Percentiles rank a stretch among this genome's conserved stretches.
phyloP scores from a whole-genome alignment of 768 basidiomycete species.

The Kwoniella newhampshirensis region DNA sequence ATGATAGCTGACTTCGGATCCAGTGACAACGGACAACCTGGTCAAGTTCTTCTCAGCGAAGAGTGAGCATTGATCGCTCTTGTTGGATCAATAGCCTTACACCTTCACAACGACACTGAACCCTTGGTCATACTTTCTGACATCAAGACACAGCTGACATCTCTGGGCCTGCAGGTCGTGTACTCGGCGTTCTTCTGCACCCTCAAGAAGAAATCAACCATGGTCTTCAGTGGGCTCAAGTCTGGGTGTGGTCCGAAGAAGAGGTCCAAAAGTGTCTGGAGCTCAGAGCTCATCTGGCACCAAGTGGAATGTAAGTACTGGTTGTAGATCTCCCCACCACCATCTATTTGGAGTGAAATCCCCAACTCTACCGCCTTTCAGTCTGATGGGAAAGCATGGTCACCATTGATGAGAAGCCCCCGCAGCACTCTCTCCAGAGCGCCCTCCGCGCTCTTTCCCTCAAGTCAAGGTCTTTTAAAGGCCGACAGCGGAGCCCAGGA shows the following conservation, averaged over 20 bases:
- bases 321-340: too few species aligned
- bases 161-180: constrained; percentile 9
- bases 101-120: too few species aligned
- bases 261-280: constrained; percentile 24
- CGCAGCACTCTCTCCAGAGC: constrained; percentile 11
- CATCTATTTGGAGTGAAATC: too few species aligned
- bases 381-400: too few species aligned
- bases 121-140: too few species aligned
- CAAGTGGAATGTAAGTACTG: constrained; percentile 26
- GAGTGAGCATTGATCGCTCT: constrained; percentile 14
- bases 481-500: neutral
- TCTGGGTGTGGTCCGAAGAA: constrained; percentile 31
- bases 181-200: constrained; percentile 32
- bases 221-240: constrained; percentile 36
- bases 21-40: constrained; percentile 29
- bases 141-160: neutral
- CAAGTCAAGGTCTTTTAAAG: constrained; percentile 7
- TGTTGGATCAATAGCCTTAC: too few species aligned
- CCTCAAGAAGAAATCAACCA: constrained; percentile 5
- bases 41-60: constrained; percentile 31
- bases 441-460: constrained; percentile 2
- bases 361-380: neutral
- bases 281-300: constrained; percentile 16
- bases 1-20: neutral
- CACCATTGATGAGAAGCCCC: too few species aligned